Base-by-base conservation (phyloP, 768 basidiomycete genomes). In the Dacryopinax spathularia region DNA sequence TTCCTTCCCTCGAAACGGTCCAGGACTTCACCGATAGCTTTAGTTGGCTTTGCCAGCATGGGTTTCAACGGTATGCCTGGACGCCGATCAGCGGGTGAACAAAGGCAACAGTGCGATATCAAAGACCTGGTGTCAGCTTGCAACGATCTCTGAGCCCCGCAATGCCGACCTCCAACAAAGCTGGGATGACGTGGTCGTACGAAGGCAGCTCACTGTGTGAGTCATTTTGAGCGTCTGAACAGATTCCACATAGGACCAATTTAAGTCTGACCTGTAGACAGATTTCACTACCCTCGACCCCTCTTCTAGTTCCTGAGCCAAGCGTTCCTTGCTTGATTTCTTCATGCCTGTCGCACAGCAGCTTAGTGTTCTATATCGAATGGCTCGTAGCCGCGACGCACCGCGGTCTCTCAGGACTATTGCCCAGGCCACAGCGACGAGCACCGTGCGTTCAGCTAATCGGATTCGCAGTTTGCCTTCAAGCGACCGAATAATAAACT, bases 31-130 rank as follows among this genome's bases (percentile, higher is more conserved):
- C 91, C 87, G 68, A 99, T 98, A 1, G 96, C 96, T 75, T 99
- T 99, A 0, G 95, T 98, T 9, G 96, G 96, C 74, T 98, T 99
- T 16, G 96, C 96, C 61, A 99, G 79, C 96, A 99, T 99, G 15
- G 96, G 96, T 70, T 99, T 99, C 34, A 99, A 78, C 1, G 96
- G 96, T 34, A 98, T 86, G 36, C 78, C 77, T 78, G 41, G 20
- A 16, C 12, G 41, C 12, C 12, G 22, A 16, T 27, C 25, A 62
- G 27, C 31, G 29, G 10, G 29, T 22, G n/a, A 35, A n/a, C n/a
- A 1, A 33, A 56, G 31, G 2, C 31, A 27, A 34, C 6, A 39
- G 33, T 15, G 25, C 7, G 4, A 10, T 4, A 22, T 61, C 60
- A 61, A 20, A 10, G 2, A 65, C 95, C 95, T 15, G 96, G 94